These are phyloP conservation scores for Alnus glutinosa DNA, from an alignment of 306 rosid genomes.

Conservation along the genomic window DNA sequence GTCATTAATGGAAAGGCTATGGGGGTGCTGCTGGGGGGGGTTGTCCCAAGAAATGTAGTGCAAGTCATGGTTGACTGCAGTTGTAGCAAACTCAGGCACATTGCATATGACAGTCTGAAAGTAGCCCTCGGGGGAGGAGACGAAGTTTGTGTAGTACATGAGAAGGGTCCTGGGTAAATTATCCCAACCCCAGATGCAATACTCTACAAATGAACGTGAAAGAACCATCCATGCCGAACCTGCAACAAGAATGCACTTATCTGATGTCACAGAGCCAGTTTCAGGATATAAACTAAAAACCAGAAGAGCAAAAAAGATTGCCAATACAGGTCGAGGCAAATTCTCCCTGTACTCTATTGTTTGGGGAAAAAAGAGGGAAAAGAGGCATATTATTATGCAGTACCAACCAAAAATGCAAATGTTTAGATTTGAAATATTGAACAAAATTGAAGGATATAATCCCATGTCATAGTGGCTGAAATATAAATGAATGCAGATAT, in stretches of 20 bases:
- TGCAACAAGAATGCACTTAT: conserved; percentile 38
- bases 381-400: not conserved
- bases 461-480: not conserved
- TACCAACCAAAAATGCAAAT: not conserved
- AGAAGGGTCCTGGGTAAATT: conserved; percentile 91
- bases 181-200: conserved; percentile 89
- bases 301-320: not conserved
- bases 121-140: conserved; percentile 96
- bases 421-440: not conserved
- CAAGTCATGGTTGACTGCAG: conserved; percentile 70
- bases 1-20: conserved; percentile 66
- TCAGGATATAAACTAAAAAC: not conserved
- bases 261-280: not conserved
- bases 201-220: conserved; percentile 78
- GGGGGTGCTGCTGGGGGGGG: conserved; percentile 94
- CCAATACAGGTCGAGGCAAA: not conserved
- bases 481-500: not conserved
- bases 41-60: conserved; percentile 86
- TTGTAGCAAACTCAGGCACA: conserved; percentile 65
- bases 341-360: not conserved
- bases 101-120: conserved; percentile 93
- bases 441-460: not conserved
- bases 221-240: conserved; percentile 98
- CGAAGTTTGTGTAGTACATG: conserved; percentile 88
- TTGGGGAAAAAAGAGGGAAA: not conserved